These are phyloP conservation scores for Coniochaeta prunicola DNA, from an alignment of 2,329 filamentous ascomycete genomes.

Conservation along the genomic window DNA sequence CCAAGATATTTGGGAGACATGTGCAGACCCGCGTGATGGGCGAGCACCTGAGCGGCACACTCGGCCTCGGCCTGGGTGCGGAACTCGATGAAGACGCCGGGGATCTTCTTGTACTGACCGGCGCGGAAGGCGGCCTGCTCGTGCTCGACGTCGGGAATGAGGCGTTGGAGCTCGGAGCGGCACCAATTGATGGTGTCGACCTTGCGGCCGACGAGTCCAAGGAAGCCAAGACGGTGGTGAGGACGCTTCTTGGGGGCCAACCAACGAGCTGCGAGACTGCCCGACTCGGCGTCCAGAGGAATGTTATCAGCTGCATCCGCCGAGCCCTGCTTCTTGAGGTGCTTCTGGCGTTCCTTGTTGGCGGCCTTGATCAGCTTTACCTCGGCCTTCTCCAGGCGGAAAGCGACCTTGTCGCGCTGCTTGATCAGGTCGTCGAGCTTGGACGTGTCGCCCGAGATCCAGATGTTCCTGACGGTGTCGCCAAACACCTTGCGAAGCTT, in stretches of 20 bases:
- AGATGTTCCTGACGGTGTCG: slow-evolving; percentile 71
- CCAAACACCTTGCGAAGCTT: slow-evolving; percentile 77
- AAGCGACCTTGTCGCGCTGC: slow-evolving; percentile 71
- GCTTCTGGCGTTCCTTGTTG: slow-evolving; percentile 64
- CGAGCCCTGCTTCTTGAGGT: slow-evolving; percentile 50
- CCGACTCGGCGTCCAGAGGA: slow-evolving; percentile 58
- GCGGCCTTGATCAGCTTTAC: slow-evolving; percentile 75
- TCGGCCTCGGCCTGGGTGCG: slow-evolving; percentile 76
- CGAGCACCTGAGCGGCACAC: slow-evolving; percentile 75
- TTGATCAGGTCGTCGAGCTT: slow-evolving; percentile 75
- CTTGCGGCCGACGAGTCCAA: slow-evolving; percentile 72
- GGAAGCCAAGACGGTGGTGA: slow-evolving; percentile 61
- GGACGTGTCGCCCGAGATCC: slow-evolving; percentile 72
- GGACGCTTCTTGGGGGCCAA: slow-evolving; percentile 67
- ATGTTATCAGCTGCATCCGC: slow-evolving; percentile 24
- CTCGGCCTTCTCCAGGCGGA: slow-evolving; percentile 80
- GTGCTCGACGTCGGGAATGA: slow-evolving; percentile 64
- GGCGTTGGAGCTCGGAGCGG: slow-evolving; percentile 66
- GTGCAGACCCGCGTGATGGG: slow-evolving; percentile 79
- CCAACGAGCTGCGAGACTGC: slow-evolving; percentile 67
- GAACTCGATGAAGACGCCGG: slow-evolving; percentile 89
- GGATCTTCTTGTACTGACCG: slow-evolving; percentile 58
- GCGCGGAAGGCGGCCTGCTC: slow-evolving; percentile 60
- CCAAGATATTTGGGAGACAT: slow-evolving; percentile 84
- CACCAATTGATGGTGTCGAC: slow-evolving; percentile 94